Evolutionary conservation across 2,329 filamentous ascomycete species (phyloP).

Genomic region (Arthroderma sp.): DNA sequence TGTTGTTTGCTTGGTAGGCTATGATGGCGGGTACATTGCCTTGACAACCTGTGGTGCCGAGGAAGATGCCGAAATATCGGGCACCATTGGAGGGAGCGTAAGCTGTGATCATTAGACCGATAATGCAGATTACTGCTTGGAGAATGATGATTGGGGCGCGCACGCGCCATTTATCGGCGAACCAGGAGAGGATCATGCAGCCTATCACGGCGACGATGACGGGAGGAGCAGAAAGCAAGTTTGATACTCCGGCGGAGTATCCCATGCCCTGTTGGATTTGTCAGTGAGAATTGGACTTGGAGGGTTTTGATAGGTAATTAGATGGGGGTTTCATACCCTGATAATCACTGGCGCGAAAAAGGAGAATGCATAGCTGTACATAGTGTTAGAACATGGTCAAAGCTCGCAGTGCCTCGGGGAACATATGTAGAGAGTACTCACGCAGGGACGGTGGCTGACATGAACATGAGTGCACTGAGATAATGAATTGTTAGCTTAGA

Average conservation of each 20-base stretch:
- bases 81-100: slow-evolving; percentile 42
- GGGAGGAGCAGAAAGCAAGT: slow-evolving; percentile 55
- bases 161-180: slow-evolving; percentile 49
- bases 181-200: slow-evolving; percentile 44
- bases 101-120: slow-evolving; percentile 56
- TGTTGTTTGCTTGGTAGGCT: slow-evolving; percentile 68
- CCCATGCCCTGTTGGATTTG: slow-evolving; percentile 35
- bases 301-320: not conserved
- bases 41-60: slow-evolving; percentile 57
- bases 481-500: not conserved
- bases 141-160: slow-evolving; percentile 50
- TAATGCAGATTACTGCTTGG: slow-evolving; percentile 50
- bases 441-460: not conserved
- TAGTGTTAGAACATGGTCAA: not conserved
- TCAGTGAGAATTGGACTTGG: not conserved
- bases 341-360: slow-evolving; percentile 3
- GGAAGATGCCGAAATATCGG: slow-evolving; percentile 57
- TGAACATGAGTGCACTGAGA: slow-evolving; percentile 6
- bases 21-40: slow-evolving; percentile 57
- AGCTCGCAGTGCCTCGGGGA: too few species aligned
- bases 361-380: slow-evolving; percentile 4
- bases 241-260: slow-evolving; percentile 46
- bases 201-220: slow-evolving; percentile 49
- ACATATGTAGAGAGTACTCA: too few species aligned
- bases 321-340: too few species aligned